phyloP scores from a whole-genome alignment of 1,139 yeast genomes.

The Kurtzmaniella quercitrusa region DNA sequence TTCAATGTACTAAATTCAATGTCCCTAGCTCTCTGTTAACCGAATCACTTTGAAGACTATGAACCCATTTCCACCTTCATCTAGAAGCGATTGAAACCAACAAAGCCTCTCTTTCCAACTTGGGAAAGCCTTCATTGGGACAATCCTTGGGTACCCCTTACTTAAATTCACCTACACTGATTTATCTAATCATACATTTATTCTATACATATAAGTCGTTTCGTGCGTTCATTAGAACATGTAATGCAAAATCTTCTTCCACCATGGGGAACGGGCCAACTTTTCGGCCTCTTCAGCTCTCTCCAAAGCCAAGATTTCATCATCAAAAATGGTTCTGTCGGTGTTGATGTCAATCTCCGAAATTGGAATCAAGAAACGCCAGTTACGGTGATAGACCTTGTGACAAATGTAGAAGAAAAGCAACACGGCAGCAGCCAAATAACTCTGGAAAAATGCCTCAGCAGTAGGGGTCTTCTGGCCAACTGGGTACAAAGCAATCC shows the following conservation, averaged over 20 bases:
- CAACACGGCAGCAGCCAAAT: constrained; percentile 34
- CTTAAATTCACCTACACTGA: not conserved
- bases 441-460: constrained; percentile 31
- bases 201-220: not conserved
- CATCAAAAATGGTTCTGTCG: constrained; percentile 34
- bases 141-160: too few relatives aligned
- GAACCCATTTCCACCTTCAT: too few relatives aligned
- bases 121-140: too few relatives aligned
- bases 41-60: too few relatives aligned
- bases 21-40: too few relatives aligned
- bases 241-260: constrained; percentile 19
- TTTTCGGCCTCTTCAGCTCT: constrained; percentile 29
- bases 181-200: not conserved
- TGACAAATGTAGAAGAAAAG: constrained; percentile 31
- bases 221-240: constrained; percentile 13
- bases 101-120: too few relatives aligned
- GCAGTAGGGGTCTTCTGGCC: constrained; percentile 25
- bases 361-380: constrained; percentile 26
- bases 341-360: constrained; percentile 32
- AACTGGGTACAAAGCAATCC: constrained; percentile 39
- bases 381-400: constrained; percentile 29
- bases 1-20: too few relatives aligned
- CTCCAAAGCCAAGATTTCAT: constrained; percentile 34
- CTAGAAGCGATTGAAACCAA: too few relatives aligned
- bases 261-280: constrained; percentile 20